Conservation (phyloP, 805 yeast species). For the Wickerhamomyces kurtzmanii region DNA sequence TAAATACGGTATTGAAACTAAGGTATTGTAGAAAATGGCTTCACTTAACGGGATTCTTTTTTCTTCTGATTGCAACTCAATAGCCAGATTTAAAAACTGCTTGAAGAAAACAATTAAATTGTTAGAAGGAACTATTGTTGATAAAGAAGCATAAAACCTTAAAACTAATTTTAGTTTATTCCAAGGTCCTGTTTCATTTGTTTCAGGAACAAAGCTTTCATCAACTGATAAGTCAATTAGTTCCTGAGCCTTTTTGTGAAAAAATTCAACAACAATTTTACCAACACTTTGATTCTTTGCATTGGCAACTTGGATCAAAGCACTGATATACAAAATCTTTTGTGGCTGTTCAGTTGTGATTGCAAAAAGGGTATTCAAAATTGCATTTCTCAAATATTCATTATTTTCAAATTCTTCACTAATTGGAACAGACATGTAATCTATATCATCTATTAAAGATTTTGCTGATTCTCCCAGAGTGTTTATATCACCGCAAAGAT, state of each 20-base stretch:
- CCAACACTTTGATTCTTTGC: slow-evolving; percentile 58
- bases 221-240: slow-evolving; percentile 30
- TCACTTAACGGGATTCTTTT: slow-evolving; percentile 54
- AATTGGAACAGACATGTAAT: slow-evolving; percentile 58
- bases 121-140: slow-evolving; percentile 49
- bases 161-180: slow-evolving; percentile 60
- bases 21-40: slow-evolving; percentile 51
- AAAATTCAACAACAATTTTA: slow-evolving; percentile 54
- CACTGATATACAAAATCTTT: slow-evolving; percentile 64
- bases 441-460: slow-evolving; percentile 50
- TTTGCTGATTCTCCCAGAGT: slow-evolving; percentile 48
- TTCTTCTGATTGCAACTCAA: slow-evolving; percentile 38
- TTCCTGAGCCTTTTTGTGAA: slow-evolving; percentile 54
- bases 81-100: slow-evolving; percentile 44
- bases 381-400: slow-evolving; percentile 45
- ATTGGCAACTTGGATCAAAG: slow-evolving; percentile 57
- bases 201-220: slow-evolving; percentile 14
- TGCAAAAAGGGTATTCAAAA: slow-evolving; percentile 57
- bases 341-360: slow-evolving; percentile 85
- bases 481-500: slow-evolving; percentile 38
- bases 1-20: slow-evolving; percentile 58
- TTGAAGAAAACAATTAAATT: slow-evolving; percentile 37
- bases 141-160: slow-evolving; percentile 58
- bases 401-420: slow-evolving; percentile 56
- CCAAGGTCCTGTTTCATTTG: slow-evolving; percentile 47